These are phyloP conservation scores for Tylopilus sp. DNA, from an alignment of 1,284 basidiomycete species.

Conservation along the genomic window DNA sequence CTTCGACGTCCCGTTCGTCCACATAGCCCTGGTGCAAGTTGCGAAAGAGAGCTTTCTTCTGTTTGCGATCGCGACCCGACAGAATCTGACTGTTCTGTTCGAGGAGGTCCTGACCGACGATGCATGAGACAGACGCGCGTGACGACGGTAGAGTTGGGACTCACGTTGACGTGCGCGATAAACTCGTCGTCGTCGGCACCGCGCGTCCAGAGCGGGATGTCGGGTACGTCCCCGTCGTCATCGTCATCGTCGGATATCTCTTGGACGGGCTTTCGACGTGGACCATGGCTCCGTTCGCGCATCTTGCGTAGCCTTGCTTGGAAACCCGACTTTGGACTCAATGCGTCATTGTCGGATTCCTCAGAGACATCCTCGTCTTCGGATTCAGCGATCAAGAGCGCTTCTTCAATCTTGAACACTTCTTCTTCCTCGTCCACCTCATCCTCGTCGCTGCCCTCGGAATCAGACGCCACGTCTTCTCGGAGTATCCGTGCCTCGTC, in stretches of 20 bases:
- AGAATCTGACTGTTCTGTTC: constrained; percentile 45
- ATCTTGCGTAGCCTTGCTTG: constrained; percentile 48
- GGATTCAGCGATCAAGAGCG: constrained; percentile 27
- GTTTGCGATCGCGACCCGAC: constrained; percentile 46
- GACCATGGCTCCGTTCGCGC: constrained; percentile 39
- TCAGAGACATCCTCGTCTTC: constrained; percentile 36
- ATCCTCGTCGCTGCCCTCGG: constrained; percentile 35
- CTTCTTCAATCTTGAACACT: constrained; percentile 22
- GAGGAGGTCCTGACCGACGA: constrained; percentile 40
- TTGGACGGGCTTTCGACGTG: constrained; percentile 9
- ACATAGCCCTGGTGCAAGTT: constrained; percentile 64
- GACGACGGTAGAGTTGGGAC: constrained; percentile 13
- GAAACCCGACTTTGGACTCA: constrained; percentile 53
- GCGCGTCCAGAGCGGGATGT: constrained; percentile 40
- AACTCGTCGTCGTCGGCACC: constrained; percentile 66
- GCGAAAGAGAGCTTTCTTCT: constrained; percentile 59
- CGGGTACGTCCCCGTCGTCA: constrained; percentile 5
- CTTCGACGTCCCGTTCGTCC: constrained; percentile 42
- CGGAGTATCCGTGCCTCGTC: constrained; percentile 50
- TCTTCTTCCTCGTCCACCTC: constrained; percentile 16
- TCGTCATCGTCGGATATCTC: constrained; percentile 39
- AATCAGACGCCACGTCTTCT: constrained; percentile 50
- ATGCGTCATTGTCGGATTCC: constrained; percentile 28
- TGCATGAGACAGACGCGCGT: constrained; percentile 1
- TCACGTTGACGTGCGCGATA: constrained; percentile 61